Conservation (phyloP, 1,284 basidiomycete species). For the Tetrapyrgos nigripes region DNA sequence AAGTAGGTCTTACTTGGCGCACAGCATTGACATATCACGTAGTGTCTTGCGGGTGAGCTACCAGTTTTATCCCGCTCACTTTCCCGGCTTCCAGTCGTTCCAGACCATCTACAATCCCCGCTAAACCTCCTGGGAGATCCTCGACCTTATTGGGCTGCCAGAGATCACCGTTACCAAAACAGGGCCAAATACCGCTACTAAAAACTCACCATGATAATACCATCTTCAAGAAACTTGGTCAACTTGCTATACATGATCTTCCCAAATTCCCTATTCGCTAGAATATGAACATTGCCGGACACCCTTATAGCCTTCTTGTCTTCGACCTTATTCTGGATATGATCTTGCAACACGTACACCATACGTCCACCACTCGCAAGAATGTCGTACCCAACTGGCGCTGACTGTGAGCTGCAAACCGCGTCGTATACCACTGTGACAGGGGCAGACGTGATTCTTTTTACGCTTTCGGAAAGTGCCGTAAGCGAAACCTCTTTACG, state of each 20-base stretch:
- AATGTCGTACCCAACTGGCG: conserved; percentile 1
- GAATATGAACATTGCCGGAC: conserved; percentile 4
- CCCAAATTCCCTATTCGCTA: conserved; percentile 10
- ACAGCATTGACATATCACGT: too few relatives aligned
- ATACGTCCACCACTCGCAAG: conserved; percentile 6
- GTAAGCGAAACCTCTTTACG: conserved; percentile 21
- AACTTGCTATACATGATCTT: conserved; percentile 7
- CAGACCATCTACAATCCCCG: conserved; percentile 10
- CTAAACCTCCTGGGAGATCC: conserved; percentile 11
- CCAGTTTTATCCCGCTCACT: conserved; percentile 12
- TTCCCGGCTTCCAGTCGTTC: conserved; percentile 2
- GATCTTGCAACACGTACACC: conserved; percentile 24
- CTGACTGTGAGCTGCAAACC: background rate
- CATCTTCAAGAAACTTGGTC: conserved; percentile 11
- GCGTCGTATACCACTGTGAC: conserved; percentile 13
- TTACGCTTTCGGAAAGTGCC: conserved; percentile 4
- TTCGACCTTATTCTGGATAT: background rate
- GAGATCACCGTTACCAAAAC: background rate
- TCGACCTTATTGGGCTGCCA: conserved; percentile 12
- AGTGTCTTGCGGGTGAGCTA: conserved; percentile 13
- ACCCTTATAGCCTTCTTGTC: conserved; percentile 4
- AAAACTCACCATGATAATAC: conserved; percentile 10
- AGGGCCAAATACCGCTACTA: background rate
- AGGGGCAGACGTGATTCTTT: conserved; percentile 6
- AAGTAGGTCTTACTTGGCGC: too few relatives aligned